These are phyloP conservation scores for Fusarium brevicatenulatum DNA, from an alignment of 2,329 filamentous ascomycete species.

Conservation along the genomic window DNA sequence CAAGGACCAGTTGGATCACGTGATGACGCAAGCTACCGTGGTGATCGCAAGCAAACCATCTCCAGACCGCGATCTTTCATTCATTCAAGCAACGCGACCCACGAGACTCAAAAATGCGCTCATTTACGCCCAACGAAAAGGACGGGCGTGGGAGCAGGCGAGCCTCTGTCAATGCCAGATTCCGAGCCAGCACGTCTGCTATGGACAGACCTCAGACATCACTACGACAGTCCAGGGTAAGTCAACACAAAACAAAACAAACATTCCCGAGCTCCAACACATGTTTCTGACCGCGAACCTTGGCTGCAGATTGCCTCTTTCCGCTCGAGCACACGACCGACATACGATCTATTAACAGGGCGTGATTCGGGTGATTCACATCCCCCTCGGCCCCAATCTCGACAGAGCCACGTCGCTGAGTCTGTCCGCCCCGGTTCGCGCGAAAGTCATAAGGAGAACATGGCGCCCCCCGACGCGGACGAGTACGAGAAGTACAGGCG, in stretches of 20 bases:
- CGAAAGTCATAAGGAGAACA: conserved; percentile 69
- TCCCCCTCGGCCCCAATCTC: conserved; percentile 51
- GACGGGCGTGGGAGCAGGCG: conserved; percentile 46
- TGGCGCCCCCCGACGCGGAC: conserved; percentile 67
- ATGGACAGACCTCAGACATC: conserved; percentile 51
- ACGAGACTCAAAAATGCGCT: conserved; percentile 46
- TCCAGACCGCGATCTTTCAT: conserved; percentile 20
- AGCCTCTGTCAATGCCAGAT: conserved; percentile 45
- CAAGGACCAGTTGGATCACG: conserved; percentile 20
- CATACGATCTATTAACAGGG: conserved; percentile 69
- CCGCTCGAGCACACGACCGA: conserved; percentile 61
- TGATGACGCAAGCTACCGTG: conserved; percentile 36
- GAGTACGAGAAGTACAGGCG: conserved; percentile 67
- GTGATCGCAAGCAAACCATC: conserved; percentile 33
- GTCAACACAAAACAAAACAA: conserved; percentile 45
- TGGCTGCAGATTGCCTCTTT: conserved; percentile 56
- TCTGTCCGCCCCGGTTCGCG: conserved; percentile 60
- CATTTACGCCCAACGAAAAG: conserved; percentile 48
- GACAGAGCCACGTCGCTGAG: conserved; percentile 53
- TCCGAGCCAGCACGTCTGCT: conserved; percentile 51
- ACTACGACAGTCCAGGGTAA: conserved; percentile 53
- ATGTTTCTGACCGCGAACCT: conserved; percentile 16
- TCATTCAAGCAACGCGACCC: not conserved
- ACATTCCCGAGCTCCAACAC: conserved; percentile 1
- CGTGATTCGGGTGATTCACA: conserved; percentile 54